Base-by-base conservation (phyloP, 2,329 filamentous ascomycete genomes). In the Meredithiella fracta region DNA sequence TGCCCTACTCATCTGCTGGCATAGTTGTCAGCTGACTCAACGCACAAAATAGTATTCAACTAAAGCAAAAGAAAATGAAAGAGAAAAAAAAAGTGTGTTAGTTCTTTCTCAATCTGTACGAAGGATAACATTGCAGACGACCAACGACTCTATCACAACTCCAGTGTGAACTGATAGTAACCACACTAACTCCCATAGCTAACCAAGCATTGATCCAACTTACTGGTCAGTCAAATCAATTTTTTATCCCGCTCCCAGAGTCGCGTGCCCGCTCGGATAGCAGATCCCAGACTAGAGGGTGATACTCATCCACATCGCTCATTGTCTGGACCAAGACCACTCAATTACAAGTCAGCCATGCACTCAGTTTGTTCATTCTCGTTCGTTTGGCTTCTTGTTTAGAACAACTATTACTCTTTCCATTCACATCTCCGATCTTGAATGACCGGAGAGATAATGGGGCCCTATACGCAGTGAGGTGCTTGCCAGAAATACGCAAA, bases 261-360 rank as follows among this genome's bases (percentile, higher is more conserved):
- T 34, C 29, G 5, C 29, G 29, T 34, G 29, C 29, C 11, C 29
- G 47, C 15, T 22, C 7, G 14, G 34, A 20, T 23, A 15, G 14
- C n/a, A n/a, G 31, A n/a, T 37, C 15, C 9, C 6, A 29, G 34
- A 53, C 51, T 15, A 44, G 34, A 42, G 54, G 54, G 47, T 56
- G 54, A 56, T 51, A 56, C 54, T 47, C 37, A 26, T 53, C 20
- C 47, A 52, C 22, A 47, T 53, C 55, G 23, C 38, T 42, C 22
- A 54, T 20, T 57, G 51, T 53, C 51, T 53, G 51, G 51, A 38
- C 51, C 51, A 57, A 57, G 51, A 47, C 55, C 29, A 42, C 51
- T 20, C 2, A 44, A n/a, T 44, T 3, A 44, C 20, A 7, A 17
- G 40, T 22, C 20, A 22, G n/a, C 40, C 40, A 44, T 22, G 40